These are phyloP conservation scores for Blastocystis sp. DNA, from an alignment of 352 stramenopile genomes.

Conservation along the genomic window DNA sequence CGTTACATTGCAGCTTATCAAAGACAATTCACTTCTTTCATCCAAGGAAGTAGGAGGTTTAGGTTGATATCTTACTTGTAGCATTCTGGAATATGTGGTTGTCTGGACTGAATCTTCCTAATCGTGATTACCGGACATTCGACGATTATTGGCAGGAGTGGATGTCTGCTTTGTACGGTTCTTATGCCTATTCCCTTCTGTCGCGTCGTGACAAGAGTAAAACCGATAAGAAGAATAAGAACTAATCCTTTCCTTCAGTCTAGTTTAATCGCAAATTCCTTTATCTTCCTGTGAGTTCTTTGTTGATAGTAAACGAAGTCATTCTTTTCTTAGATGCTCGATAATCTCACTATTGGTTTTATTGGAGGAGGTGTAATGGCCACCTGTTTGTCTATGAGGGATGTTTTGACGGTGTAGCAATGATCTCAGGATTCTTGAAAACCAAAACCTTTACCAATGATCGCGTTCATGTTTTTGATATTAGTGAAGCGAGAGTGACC, in stretches of 20 bases:
- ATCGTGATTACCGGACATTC: slow-evolving; percentile 56
- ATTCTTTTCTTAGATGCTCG: slow-evolving; percentile 18
- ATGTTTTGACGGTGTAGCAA: not conserved
- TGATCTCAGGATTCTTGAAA: slow-evolving; percentile 57
- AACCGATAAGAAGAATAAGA: slow-evolving; percentile 11
- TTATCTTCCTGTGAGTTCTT: not conserved
- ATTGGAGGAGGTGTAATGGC: slow-evolving; percentile 71
- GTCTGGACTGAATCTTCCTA: slow-evolving; percentile 50
- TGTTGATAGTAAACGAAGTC: not conserved
- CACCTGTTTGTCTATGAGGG: slow-evolving; percentile 64
- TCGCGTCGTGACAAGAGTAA: slow-evolving; percentile 38
- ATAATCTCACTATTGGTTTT: slow-evolving; percentile 66
- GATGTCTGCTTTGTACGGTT: slow-evolving; percentile 49
- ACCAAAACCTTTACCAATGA: slow-evolving; percentile 61
- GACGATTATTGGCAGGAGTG: slow-evolving; percentile 39
- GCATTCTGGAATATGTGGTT: slow-evolving; percentile 61
- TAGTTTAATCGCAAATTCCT: not conserved
- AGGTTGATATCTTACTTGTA: not conserved
- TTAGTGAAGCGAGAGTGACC: slow-evolving; percentile 65
- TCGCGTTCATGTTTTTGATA: slow-evolving; percentile 65
- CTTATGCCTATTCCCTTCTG: slow-evolving; percentile 47
- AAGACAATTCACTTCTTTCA: slow-evolving; percentile 43
- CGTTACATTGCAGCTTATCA: slow-evolving; percentile 24
- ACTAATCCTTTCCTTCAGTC: not conserved
- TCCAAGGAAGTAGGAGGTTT: slow-evolving; percentile 43